These are phyloP conservation scores for Ballota nigra DNA, from an alignment of 257 asterid genomes.

Conservation along the genomic window DNA sequence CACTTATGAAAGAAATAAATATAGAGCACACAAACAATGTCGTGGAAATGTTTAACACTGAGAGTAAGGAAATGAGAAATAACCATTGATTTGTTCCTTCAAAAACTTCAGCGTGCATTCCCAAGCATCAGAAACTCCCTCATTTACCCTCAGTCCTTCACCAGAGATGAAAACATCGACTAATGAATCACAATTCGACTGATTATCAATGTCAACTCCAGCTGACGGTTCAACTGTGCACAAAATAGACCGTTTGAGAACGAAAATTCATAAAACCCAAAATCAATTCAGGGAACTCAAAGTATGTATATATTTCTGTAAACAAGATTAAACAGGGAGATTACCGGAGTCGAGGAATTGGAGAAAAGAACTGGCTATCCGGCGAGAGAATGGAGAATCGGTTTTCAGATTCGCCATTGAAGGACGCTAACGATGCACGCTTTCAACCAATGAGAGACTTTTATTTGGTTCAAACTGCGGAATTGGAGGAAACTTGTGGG, in stretches of 20 bases:
- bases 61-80: background rate
- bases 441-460: no score
- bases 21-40: background rate
- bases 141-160: constrained; percentile 24
- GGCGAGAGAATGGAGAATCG: constrained; percentile 72
- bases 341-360: constrained; percentile 67
- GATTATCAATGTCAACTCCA: constrained; percentile 61
- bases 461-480: constrained; percentile 3
- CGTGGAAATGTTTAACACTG: background rate
- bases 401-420: constrained; percentile 59
- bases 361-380: constrained; percentile 64
- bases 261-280: constrained; percentile 1
- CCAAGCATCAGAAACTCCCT: no score
- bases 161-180: constrained; percentile 55
- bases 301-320: no score
- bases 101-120: no score
- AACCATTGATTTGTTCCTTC: constrained; percentile 32
- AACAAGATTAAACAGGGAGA: background rate
- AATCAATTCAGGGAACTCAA: background rate
- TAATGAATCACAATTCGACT: constrained; percentile 42
- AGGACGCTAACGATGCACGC: constrained; percentile 11
- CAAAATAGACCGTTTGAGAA: background rate
- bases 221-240: constrained; percentile 66
- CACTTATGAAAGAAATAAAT: no score
- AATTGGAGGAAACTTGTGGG: background rate